These are phyloP conservation scores for Amoebophrya sp. DNA, from an alignment of 169 alveolate species.

Conservation along the genomic window DNA sequence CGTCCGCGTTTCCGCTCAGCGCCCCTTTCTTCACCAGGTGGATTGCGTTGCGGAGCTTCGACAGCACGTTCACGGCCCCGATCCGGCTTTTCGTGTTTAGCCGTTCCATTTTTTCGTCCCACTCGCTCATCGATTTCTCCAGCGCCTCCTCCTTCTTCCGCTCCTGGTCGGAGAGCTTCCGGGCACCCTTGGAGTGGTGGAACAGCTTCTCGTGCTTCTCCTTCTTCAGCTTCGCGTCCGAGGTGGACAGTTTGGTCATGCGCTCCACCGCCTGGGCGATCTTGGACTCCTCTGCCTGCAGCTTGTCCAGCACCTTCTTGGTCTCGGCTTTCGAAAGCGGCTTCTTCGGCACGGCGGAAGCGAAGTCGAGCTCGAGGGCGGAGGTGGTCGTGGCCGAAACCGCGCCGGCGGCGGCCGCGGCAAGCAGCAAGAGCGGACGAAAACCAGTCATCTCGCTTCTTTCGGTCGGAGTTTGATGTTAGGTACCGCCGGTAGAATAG, in stretches of 20 bases:
- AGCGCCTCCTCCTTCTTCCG: background rate
- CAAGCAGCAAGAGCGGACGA: too few species aligned
- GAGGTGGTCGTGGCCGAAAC: too few species aligned
- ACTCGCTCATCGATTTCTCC: background rate
- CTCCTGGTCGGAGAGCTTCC: background rate
- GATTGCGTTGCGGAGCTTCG: background rate
- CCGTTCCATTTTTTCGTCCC: background rate
- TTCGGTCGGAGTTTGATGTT: too few species aligned
- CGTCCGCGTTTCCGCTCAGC: background rate
- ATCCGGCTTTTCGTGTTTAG: background rate
- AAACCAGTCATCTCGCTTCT: too few species aligned
- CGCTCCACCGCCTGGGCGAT: background rate
- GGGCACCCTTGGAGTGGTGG: background rate
- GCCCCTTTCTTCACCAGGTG: background rate
- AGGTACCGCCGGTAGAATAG: too few species aligned
- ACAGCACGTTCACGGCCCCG: background rate
- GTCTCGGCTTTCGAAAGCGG: background rate
- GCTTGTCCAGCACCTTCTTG: background rate
- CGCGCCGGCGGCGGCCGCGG: too few species aligned
- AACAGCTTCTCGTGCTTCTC: background rate
- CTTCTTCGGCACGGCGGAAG: too few species aligned
- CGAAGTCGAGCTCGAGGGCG: too few species aligned
- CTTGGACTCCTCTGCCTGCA: background rate
- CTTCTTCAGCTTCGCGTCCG: background rate
- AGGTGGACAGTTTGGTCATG: background rate